A percentile compares a stretch with the other conserved stretches of the same genome.
These are phyloP conservation scores for Zymoseptoria brevis DNA, from an alignment of 2,329 filamentous ascomycete species.

Conservation along the genomic window DNA sequence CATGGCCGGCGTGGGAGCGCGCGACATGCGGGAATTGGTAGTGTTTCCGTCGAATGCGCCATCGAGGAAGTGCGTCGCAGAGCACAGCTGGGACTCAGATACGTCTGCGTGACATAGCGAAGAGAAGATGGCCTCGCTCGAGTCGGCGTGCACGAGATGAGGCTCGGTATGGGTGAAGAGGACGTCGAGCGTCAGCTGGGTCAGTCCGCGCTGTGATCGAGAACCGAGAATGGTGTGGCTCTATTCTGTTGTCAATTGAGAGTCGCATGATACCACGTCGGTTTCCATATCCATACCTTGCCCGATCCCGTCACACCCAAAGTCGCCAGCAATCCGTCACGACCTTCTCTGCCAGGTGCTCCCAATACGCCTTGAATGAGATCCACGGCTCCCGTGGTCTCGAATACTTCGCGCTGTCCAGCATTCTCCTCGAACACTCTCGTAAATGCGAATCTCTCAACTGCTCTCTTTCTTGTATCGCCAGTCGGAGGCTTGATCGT, in stretches of 20 bases:
- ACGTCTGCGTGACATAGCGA: conserved; percentile 70
- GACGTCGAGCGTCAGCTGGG: conserved; percentile 83
- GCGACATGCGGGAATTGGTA: conserved; percentile 29
- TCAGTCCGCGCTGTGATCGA: conserved; percentile 75
- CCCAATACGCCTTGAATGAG: conserved; percentile 77
- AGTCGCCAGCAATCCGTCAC: conserved; percentile 84
- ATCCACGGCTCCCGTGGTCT: conserved; percentile 64
- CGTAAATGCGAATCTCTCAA: conserved; percentile 93
- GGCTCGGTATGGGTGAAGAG: conserved; percentile 74
- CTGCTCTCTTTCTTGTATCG: conserved; percentile 72
- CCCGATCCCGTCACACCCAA: conserved; percentile 91
- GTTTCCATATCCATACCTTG: conserved; percentile 54
- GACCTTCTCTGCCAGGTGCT: conserved; percentile 63
- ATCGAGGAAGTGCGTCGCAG: conserved; percentile 71
- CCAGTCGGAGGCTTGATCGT: conserved; percentile 59
- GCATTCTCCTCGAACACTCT: conserved; percentile 83
- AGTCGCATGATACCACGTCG: not conserved
- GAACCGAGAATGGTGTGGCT: conserved; percentile 94
- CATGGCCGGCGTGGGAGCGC: conserved; percentile 41
- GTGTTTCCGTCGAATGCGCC: conserved; percentile 61
- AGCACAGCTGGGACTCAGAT: conserved; percentile 70
- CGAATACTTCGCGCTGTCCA: conserved; percentile 77
- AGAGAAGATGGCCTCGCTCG: conserved; percentile 55
- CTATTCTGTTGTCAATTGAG: conserved; percentile 39
- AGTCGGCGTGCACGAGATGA: conserved; percentile 56